Base-by-base conservation (phyloP, 805 yeast genomes). In the Starmerella apis region DNA sequence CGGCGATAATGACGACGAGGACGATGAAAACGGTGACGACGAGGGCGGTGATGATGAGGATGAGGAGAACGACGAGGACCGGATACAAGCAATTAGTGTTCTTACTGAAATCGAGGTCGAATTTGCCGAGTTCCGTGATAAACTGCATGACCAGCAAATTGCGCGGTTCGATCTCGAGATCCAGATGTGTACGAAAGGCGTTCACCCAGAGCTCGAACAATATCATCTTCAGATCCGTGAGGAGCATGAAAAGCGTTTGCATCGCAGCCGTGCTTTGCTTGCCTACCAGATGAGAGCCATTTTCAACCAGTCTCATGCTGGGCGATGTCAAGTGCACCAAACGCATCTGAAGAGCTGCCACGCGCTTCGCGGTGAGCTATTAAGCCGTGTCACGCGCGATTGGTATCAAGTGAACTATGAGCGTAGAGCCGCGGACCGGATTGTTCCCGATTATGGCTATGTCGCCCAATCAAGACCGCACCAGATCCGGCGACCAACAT, bases 361-460 rank as follows among this genome's bases (percentile, higher is more conserved):
- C 58, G 94, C 86, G 61, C 65, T 75, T 42, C 82, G 86, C 54
- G 73, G 74, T 47, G 70, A 74, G 23, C 72, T 86, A 70, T 73
- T 90, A 43, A 72, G 77, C 52, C 73, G 77, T 7, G 83, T 94
- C 3, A 88, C 96, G 5, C 76, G 82, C 36, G 74, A 78, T 55
- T 92, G 97, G 97, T 90, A 90, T 69, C 81, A 83, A 57, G 83
- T 88, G 61, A 88, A 87, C 66, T 79, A 81, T 60, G 97, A 92
- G 64, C 74, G 96, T 59, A 74, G 94, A 55, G 79, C 79, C 41
- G 74, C 86, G 77, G 95, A 86, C 63, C 75, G 76, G 55, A 59
- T 78, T 46, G 68, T 71, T 46, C 72, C 81, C 39, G 70, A 74
- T 53, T 67, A 67, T 62, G 59, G 69, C 49, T 66, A 69, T 66